Evolutionary conservation across 768 basidiomycete species (phyloP).

Genomic region (Lepiota venenata): DNA sequence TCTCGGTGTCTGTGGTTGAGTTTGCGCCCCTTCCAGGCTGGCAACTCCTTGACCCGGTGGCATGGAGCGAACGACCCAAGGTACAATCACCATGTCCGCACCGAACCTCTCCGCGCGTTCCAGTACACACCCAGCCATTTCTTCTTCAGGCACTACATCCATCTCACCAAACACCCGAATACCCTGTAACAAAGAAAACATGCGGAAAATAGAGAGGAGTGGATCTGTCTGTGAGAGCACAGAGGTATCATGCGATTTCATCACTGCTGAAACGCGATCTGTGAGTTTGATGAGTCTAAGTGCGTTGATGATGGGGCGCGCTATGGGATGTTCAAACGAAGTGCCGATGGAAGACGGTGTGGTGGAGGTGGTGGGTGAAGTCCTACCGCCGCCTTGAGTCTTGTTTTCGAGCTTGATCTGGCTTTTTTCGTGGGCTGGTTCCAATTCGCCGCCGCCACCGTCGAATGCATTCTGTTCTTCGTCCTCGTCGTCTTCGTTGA

Average conservation of each 20-base stretch:
- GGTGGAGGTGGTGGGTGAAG: neutral
- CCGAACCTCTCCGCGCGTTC: constrained; percentile 58
- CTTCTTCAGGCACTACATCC: constrained; percentile 74
- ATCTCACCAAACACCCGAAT: constrained; percentile 62
- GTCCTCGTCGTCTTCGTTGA: constrained; percentile 3
- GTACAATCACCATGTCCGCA: constrained; percentile 77
- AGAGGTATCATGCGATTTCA: constrained; percentile 76
- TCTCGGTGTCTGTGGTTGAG: neutral
- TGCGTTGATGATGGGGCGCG: constrained; percentile 57
- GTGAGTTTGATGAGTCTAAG: constrained; percentile 84
- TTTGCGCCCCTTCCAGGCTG: constrained; percentile 1
- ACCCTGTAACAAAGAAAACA: constrained; percentile 71
- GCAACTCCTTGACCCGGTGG: constrained; percentile 9
- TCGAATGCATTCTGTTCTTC: neutral
- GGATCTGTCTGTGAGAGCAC: constrained; percentile 71
- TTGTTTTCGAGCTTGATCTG: neutral
- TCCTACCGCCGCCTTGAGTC: neutral
- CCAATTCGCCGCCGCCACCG: neutral
- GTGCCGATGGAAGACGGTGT: neutral
- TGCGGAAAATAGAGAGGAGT: constrained; percentile 67
- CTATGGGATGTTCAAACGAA: constrained; percentile 8
- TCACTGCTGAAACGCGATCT: constrained; percentile 84
- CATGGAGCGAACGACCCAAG: constrained; percentile 52
- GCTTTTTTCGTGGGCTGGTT: neutral
- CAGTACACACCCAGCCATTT: constrained; percentile 64